phyloP scores from a whole-genome alignment of 345 rosid genomes.

The Pugionium dolabratum region DNA sequence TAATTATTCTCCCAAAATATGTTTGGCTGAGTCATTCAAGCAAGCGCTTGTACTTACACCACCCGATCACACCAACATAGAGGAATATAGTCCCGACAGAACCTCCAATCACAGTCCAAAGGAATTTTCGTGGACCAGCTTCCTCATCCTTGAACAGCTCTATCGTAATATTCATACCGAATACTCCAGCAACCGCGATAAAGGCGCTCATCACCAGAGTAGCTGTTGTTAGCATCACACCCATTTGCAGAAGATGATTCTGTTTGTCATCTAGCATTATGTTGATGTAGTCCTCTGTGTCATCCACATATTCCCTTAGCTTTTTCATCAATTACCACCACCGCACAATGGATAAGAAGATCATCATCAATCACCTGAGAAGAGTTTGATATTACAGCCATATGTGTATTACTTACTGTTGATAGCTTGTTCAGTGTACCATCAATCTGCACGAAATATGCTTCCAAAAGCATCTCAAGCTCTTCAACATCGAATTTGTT shows the following conservation, averaged over 20 bases:
- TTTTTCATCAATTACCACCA: conserved; percentile 37
- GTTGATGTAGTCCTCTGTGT: conserved; percentile 95
- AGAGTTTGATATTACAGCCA: not conserved
- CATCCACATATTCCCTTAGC: conserved; percentile 95
- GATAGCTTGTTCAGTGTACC: conserved; percentile 88
- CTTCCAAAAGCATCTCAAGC: conserved; percentile 97
- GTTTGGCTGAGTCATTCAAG: conserved; percentile 32
- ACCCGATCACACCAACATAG: conserved; percentile 74
- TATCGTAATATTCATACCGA: conserved; percentile 76
- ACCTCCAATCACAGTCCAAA: conserved; percentile 80
- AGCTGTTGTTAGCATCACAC: conserved; percentile 90
- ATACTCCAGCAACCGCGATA: conserved; percentile 65
- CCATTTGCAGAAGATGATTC: conserved; percentile 94
- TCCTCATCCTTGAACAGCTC: conserved; percentile 44
- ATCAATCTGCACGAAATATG: conserved; percentile 93
- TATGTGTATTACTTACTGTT: conserved; percentile 54
- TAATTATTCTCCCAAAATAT: no score
- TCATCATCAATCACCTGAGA: not conserved
- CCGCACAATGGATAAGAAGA: conserved; percentile 15
- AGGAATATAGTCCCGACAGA: conserved; percentile 58
- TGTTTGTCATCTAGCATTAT: conserved; percentile 96
- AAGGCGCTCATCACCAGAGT: conserved; percentile 72
- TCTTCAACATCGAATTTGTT: conserved; percentile 82
- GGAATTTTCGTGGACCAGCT: conserved; percentile 48
- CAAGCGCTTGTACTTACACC: conserved; percentile 81